Conservation (phyloP, 441 rosid genomes). For the Codiaeum variegatum region DNA sequence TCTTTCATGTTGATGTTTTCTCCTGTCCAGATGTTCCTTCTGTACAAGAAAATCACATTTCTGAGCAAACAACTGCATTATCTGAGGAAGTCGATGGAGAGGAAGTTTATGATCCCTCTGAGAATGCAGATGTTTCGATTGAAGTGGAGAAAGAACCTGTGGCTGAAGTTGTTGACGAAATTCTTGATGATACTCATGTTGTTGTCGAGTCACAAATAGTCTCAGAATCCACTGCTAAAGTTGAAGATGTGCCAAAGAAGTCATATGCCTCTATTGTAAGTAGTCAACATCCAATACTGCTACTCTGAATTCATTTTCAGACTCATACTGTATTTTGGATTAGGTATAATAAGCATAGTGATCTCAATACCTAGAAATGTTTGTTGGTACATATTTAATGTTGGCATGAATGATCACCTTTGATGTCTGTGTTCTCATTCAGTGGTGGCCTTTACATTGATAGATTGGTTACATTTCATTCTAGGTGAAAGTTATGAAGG, state of each 20-base stretch:
- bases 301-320: not conserved
- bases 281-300: not conserved
- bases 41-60: constrained; percentile 29
- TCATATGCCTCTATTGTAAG: constrained; percentile 73
- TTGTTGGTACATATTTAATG: not conserved
- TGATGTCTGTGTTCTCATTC: not conserved
- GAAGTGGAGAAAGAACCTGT: constrained; percentile 52
- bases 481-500: constrained; percentile 66
- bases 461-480: constrained; percentile 3
- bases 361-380: not conserved
- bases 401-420: not conserved
- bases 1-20: constrained; percentile 8
- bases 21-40: constrained; percentile 30
- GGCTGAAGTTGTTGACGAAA: constrained; percentile 55
- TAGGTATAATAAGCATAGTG: not conserved
- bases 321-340: constrained; percentile 5
- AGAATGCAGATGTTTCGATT: constrained; percentile 45
- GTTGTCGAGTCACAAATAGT: constrained; percentile 30
- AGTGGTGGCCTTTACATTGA: not conserved
- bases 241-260: constrained; percentile 63
- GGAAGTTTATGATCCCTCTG: constrained; percentile 48
- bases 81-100: constrained; percentile 37
- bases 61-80: constrained; percentile 29
- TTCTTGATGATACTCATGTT: constrained; percentile 30
- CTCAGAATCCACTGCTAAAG: constrained; percentile 37